phyloP scores from a whole-genome alignment of 2,329 filamentous ascomycete species.

The Alternaria panax region DNA sequence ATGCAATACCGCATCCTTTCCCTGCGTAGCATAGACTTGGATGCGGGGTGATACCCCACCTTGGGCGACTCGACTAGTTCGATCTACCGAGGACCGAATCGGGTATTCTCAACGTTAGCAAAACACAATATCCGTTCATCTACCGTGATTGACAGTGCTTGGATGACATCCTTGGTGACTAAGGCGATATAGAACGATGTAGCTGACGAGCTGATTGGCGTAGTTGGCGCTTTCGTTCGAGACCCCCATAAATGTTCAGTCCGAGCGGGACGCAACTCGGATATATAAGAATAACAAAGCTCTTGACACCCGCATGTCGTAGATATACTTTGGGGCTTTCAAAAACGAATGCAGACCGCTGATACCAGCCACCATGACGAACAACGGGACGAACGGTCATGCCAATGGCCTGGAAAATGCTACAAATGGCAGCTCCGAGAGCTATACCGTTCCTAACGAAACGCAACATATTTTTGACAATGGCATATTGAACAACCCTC shows the following conservation, averaged over 20 bases:
- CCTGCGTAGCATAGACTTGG: not conserved
- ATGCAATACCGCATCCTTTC: not conserved
- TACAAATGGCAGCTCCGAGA: conserved; percentile 12
- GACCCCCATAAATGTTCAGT: not conserved
- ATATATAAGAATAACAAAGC: not conserved
- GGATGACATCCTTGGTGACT: not conserved
- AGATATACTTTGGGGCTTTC: not conserved
- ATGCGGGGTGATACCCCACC: conserved; percentile 4
- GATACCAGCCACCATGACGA: not conserved
- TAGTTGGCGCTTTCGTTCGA: not conserved
- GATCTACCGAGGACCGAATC: conserved; percentile 31
- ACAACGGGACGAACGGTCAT: not conserved
- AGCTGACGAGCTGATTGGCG: not conserved
- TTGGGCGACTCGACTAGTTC: conserved; percentile 30
- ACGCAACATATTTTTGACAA: conserved; percentile 38
- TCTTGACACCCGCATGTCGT: not conserved
- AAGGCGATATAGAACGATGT: not conserved
- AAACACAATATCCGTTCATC: not conserved
- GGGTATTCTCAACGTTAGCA: not conserved
- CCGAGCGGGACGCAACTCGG: not conserved
- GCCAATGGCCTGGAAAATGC: conserved; percentile 10
- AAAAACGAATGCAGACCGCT: not conserved
- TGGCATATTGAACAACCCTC: conserved; percentile 55
- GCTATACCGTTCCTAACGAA: conserved; percentile 41
- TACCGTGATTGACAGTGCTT: conserved; percentile 2